Percentiles rank a stretch among this genome's conserved stretches.
Conservation (phyloP, 1,284 basidiomycete genomes). For the Microbotryomycetes sp. region DNA sequence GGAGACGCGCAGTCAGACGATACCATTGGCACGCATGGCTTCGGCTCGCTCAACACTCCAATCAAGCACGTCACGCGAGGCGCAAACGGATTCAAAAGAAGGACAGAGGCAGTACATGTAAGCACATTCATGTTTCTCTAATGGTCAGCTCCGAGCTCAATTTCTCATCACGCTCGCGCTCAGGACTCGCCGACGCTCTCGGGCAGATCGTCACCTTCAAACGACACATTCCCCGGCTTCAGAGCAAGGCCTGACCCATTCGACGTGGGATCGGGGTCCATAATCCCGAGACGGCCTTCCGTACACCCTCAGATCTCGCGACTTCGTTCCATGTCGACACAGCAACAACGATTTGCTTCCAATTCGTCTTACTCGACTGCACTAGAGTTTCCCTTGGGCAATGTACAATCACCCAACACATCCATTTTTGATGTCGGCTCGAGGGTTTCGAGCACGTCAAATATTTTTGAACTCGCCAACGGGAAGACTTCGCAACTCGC, state of each 20-base stretch:
- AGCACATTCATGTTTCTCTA: too few relatives aligned
- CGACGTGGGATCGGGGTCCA: slow-evolving; percentile 17
- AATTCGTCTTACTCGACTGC: slow-evolving; percentile 19
- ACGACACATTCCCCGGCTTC: slow-evolving; percentile 9
- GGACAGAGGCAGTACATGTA: too few relatives aligned
- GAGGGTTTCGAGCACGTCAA: slow-evolving; percentile 24
- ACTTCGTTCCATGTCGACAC: slow-evolving; percentile 26
- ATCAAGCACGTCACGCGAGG: too few relatives aligned
- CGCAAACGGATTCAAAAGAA: too few relatives aligned
- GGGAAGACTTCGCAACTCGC: neutral
- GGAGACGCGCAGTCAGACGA: too few relatives aligned
- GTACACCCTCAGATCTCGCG: slow-evolving; percentile 32
- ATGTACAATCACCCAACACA: slow-evolving; percentile 6
- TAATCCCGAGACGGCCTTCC: slow-evolving; percentile 26
- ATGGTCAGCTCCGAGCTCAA: neutral
- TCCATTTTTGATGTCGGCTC: slow-evolving; percentile 31
- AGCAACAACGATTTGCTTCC: slow-evolving; percentile 23
- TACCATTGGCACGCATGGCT: too few relatives aligned
- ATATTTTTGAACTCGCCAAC: slow-evolving; percentile 18
- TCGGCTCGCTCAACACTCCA: neutral
- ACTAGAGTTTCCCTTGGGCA: slow-evolving; percentile 27
- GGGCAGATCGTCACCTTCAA: slow-evolving; percentile 6
- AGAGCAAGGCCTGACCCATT: slow-evolving; percentile 23
- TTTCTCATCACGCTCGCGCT: neutral
- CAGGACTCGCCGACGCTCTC: slow-evolving; percentile 10